Base-by-base conservation (phyloP, 1,284 basidiomycete genomes). In the Ganoderma multipileum region DNA sequence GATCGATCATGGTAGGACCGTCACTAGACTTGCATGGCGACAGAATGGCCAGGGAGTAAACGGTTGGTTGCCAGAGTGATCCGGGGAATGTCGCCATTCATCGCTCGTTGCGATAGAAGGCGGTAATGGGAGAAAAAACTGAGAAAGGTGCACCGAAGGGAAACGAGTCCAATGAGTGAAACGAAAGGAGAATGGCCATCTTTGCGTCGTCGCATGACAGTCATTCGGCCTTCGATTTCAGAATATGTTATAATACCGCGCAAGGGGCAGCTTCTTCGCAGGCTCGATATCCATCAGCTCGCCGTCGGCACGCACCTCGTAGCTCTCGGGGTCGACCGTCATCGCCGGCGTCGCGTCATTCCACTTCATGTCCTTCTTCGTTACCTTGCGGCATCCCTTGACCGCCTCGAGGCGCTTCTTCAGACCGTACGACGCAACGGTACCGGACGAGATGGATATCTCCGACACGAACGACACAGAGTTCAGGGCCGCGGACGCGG, bases 281-380 rank as follows among this genome's bases (percentile, higher is more conserved):
- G 95, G 92, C 68, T 84, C 89, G 0, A 96, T 88, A 76, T 95
- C 93, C 77, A 87, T 88, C 68, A 94, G 80, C 26, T 85, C 88
- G 1, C 92, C 95, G 79, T 98, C 93, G 7, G 94, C 95, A 14
- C 81, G 82, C 8, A 98, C 96, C 69, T 94, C 91, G 79, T 97
- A 98, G 65, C 86, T 94, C 83, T 99, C 97, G 0, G 98, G 94
- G 79, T 99, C 95, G 55, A 99, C 97, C 16, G 74, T 83, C 88
- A 99, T 94, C 78, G 85, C 85, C 2, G 97, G 98, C 72, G 90
- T 89, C 63, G 85, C 81, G 68, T 89, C 85, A 80, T 99, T 99
- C 87, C 91, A 93, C 82, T 98, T 99, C 95, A 99, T 97, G 78
- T 97, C 91, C 76, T 87, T 87, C 84, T 99, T 99, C 38, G 81